Conservation (phyloP, 805 yeast genomes). For the Komagataella pseudopastoris region DNA sequence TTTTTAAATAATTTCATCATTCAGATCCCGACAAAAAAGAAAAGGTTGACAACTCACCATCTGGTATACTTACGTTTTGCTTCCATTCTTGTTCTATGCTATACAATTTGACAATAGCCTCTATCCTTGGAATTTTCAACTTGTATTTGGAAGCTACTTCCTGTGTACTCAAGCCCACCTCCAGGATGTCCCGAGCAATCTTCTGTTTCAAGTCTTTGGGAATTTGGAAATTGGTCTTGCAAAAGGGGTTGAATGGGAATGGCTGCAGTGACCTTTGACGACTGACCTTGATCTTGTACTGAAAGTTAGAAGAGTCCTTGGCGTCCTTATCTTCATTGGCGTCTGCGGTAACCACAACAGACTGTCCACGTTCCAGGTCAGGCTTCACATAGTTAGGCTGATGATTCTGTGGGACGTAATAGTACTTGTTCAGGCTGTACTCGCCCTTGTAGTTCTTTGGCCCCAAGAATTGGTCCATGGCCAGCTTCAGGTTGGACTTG, state of each 20-base stretch:
- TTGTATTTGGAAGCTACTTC: slow-evolving; percentile 70
- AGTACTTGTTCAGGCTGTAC: slow-evolving; percentile 64
- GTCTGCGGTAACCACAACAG: slow-evolving; percentile 7
- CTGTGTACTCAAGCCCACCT: slow-evolving; percentile 44
- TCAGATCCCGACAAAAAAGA: not conserved
- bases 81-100: slow-evolving; percentile 52
- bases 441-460: slow-evolving; percentile 78
- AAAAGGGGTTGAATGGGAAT: slow-evolving; percentile 63
- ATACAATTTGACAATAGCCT: slow-evolving; percentile 67
- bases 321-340: slow-evolving; percentile 5
- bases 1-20: slow-evolving; percentile 30
- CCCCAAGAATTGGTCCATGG: slow-evolving; percentile 67
- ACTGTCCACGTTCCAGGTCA: slow-evolving; percentile 28
- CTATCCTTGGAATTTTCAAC: slow-evolving; percentile 72
- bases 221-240: slow-evolving; percentile 53
- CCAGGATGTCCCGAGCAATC: slow-evolving; percentile 42
- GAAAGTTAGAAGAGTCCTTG: slow-evolving; percentile 4
- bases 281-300: slow-evolving; percentile 10
- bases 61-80: slow-evolving; percentile 37
- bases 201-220: slow-evolving; percentile 43
- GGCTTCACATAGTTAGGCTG: slow-evolving; percentile 62
- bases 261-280: slow-evolving; percentile 40
- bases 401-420: slow-evolving; percentile 51
- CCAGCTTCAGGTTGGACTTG: slow-evolving; percentile 43
- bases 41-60: not conserved